Base-by-base conservation (phyloP, 2,329 filamentous ascomycete genomes). In the Arthrobotrys pseudoclavata region DNA sequence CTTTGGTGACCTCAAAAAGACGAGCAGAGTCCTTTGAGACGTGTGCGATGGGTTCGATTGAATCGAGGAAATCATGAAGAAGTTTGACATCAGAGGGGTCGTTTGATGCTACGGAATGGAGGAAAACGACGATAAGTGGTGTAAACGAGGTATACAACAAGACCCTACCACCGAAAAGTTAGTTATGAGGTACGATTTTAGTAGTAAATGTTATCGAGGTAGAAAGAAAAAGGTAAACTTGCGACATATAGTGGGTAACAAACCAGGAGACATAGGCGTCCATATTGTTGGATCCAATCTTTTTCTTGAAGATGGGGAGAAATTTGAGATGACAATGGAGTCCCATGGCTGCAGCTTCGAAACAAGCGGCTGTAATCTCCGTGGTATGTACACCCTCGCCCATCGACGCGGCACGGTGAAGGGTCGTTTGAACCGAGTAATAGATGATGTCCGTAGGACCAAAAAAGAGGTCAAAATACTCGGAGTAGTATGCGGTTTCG, bases 381-480 rank as follows among this genome's bases (percentile, higher is more conserved):
- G 74, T 77, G 7, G 67, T 71, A 29, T 57, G 60, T 22, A 53
- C 66, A 31, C 74, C 74, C 47, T 77, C 74, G 45, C 74, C 74
- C 74, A 77, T 77, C 9, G 74, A 77, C 4, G 74, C 74, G n/a
- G 74, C 74, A 31, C 74, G 74, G 20, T 77, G 74, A n/a, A 71
- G 67, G 1, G 74, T 77, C 2, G 67, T 71, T 53, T 71, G 74
- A 31, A 77, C 50, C 1, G 74, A 70, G 15, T 71, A 71, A 34
- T 77, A 77, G 13, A 77, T 77, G 10, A 77, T 77, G 42, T 77
- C 74, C n/a, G 67, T 67, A 13, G 74, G 74, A 13, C 74, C 74
- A 20, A 77, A 77, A 53, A 77, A 71, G 4, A 77, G 61, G 7
- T 77, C 74, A 42, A 77, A 77, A 18, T 67, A 66, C 26, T 77